phyloP scores from a whole-genome alignment of 768 basidiomycete species.

The Chlorophyllum brunneum region DNA sequence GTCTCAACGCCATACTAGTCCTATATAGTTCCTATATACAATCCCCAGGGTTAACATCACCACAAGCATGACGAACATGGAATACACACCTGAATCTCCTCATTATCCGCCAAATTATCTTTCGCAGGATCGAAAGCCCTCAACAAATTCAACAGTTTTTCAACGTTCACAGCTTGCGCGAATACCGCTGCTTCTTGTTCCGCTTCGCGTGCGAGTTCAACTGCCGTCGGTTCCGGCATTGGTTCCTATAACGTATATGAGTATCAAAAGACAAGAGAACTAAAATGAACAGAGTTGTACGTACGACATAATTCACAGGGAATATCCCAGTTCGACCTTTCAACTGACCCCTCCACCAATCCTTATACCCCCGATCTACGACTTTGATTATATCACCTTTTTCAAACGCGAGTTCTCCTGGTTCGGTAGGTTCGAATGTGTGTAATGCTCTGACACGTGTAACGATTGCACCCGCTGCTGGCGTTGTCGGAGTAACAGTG shows the following conservation, averaged over 20 bases:
- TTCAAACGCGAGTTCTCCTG: constrained; percentile 88
- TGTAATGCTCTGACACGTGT: constrained; percentile 88
- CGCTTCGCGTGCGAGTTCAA: constrained; percentile 75
- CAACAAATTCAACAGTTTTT: constrained; percentile 73
- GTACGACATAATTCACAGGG: constrained; percentile 92
- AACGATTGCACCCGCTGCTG: constrained; percentile 38
- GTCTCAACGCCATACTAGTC: constrained; percentile 81
- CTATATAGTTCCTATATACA: constrained; percentile 77
- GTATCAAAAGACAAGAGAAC: background rate
- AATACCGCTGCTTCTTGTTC: constrained; percentile 90
- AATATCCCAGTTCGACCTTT: constrained; percentile 92
- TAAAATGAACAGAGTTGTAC: constrained; percentile 19
- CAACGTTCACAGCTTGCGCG: constrained; percentile 79
- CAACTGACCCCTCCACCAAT: constrained; percentile 96
- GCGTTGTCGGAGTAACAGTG: constrained; percentile 15
- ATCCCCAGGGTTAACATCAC: background rate
- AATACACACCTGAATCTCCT: constrained; percentile 71
- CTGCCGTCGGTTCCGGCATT: constrained; percentile 77
- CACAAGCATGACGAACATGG: constrained; percentile 7
- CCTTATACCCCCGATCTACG: constrained; percentile 88
- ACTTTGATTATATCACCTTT: constrained; percentile 95
- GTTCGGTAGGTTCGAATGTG: constrained; percentile 81
- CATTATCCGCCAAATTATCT: constrained; percentile 86
- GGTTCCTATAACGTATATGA: constrained; percentile 52
- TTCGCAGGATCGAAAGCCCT: constrained; percentile 67